phyloP scores from a whole-genome alignment of 1,139 yeast genomes.

The Yamadazyma trypodendri region DNA sequence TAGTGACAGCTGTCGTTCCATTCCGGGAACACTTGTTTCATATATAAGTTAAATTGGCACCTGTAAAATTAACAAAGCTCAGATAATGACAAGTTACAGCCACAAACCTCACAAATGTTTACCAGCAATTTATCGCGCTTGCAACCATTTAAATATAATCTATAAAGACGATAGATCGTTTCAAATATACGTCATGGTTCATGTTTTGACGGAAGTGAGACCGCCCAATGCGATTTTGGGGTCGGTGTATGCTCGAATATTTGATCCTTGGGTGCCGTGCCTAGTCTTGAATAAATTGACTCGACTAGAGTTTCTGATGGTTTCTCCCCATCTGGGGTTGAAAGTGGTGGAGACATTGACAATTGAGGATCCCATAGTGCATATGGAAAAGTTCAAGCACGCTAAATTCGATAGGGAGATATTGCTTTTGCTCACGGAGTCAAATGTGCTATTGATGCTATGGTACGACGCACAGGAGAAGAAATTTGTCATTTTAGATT shows the following conservation, averaged over 20 bases:
- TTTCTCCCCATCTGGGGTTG: constrained; percentile 3
- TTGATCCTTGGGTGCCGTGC: constrained; percentile 9
- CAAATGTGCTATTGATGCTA: constrained; percentile 13
- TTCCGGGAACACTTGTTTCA: not conserved
- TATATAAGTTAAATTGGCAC: too few species aligned
- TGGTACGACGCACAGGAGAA: constrained; percentile 10
- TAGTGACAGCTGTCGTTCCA: constrained; percentile 2
- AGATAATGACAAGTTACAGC: not conserved
- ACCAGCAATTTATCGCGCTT: constrained; percentile 7
- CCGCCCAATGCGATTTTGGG: constrained; percentile 17
- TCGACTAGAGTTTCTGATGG: constrained; percentile 19
- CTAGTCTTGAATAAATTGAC: constrained; percentile 20
- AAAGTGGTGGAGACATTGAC: constrained; percentile 14
- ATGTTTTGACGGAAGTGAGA: constrained; percentile 20
- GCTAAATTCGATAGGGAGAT: constrained; percentile 14
- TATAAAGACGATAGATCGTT: not conserved
- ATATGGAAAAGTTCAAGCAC: constrained; percentile 17
- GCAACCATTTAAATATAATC: constrained; percentile 5
- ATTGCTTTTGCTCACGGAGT: constrained; percentile 18
- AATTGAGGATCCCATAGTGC: constrained; percentile 18
- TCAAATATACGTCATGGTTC: constrained; percentile 12
- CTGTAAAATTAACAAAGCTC: too few species aligned
- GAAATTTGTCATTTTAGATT: constrained; percentile 11
- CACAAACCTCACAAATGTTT: not conserved
- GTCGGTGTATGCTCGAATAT: constrained; percentile 17